phyloP scores from a whole-genome alignment of 371 early-diverging fungal species.

The Conidiobolus coronatus region DNA sequence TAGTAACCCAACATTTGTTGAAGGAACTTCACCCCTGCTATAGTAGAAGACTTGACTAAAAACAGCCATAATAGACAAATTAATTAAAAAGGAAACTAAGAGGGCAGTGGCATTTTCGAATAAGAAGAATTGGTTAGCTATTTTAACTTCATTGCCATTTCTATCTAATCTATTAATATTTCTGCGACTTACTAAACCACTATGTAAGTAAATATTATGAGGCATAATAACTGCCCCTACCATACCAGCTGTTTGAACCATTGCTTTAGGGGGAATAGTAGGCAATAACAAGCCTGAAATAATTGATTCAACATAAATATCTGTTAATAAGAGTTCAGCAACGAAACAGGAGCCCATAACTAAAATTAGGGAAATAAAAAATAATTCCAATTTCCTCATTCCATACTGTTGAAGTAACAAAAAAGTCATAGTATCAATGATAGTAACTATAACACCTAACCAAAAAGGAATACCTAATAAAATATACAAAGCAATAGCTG shows the following conservation, averaged over 20 bases:
- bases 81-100: constrained; percentile 36
- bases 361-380: constrained; percentile 33
- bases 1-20: constrained; percentile 18
- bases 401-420: constrained; percentile 36
- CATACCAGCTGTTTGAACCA: constrained; percentile 40
- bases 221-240: constrained; percentile 51
- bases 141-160: constrained; percentile 21
- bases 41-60: constrained; percentile 37
- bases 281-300: constrained; percentile 33
- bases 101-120: constrained; percentile 39
- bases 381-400: constrained; percentile 32
- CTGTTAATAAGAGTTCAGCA: constrained; percentile 31
- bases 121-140: constrained; percentile 41
- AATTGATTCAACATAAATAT: constrained; percentile 23
- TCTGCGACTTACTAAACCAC: constrained; percentile 7
- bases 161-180: neutral
- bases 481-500: constrained; percentile 44
- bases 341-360: constrained; percentile 40
- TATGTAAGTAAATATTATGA: constrained; percentile 47
- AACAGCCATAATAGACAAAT: constrained; percentile 42
- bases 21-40: constrained; percentile 7
- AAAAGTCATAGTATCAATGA: constrained; percentile 38
- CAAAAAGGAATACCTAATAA: constrained; percentile 28
- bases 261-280: constrained; percentile 23
- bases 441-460: constrained; percentile 42